Evolutionary conservation across 2,329 filamentous ascomycete species (phyloP), one percentile per base, ranked within the genome.

Genomic region (Penicillium sp.): DNA sequence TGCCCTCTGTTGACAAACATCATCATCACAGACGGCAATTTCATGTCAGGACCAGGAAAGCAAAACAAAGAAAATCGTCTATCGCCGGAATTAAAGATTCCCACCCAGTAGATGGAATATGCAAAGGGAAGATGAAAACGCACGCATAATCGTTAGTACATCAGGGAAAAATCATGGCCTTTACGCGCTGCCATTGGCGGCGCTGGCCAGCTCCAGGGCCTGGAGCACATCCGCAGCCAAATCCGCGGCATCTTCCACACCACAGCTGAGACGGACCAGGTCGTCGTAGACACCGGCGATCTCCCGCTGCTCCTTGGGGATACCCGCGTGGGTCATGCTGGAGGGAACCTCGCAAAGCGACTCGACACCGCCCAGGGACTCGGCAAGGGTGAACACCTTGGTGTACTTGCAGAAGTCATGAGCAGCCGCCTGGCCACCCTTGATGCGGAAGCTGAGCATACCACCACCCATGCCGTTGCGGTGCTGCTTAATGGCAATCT

Each of bases 251-350:
- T 98, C 93, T 73, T 98, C 93, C 47, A 98, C 83, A 62, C 93
- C 93, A 67, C 90, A 96, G 77, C 89, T 95, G 51, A 98, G 77
- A 56, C 93, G 81, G 28, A 98, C 88, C 6, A 98, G 79, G 68
- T 98, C 93, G 66, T 98, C 93, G 64, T 84, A 97, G 29, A 98
- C 90, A 52, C 93, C 93, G 1, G 93, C 90, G 3, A 85, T 86
- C 77, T 98, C 93, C 49, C 93, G 80, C 76, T 95, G 83, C 52
- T 90, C 90, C 67, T 80, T 82, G 43, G 93, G 93, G 57, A 98
- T 98, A 50, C 91, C 93, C 25, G 90, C 88, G 70, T 98, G 93
- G 13, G 93, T 98, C 93, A 98, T 98, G 72, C 84, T 88, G 61
- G 87, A 88, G 24, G 93, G 93, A 3, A 98, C 82, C 73, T 98